Base-by-base conservation (phyloP, 148 eudicot genomes). In the Silene latifolia region DNA sequence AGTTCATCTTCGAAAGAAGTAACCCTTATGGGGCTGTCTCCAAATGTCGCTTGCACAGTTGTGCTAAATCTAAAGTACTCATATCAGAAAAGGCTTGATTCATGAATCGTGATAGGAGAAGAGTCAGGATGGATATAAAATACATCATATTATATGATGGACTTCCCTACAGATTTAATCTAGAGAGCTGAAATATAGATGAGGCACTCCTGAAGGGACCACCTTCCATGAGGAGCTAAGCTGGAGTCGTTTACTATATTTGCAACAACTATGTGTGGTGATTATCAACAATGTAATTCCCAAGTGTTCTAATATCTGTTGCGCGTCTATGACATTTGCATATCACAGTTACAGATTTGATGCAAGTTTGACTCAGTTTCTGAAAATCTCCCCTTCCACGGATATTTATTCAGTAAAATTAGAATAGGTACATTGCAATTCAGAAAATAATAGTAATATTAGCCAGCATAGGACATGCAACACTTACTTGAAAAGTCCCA, bases 401-500 rank as follows among this genome's bases (percentile, higher is more conserved):
- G 21, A 66, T 66, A 39, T 66, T n/a, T 66, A 66, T 66, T 6
- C n/a, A 27, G 51, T 27, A 66, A 58, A 68, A 27, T n/a, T 61
- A 39, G 8, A 25, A 60, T 4, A 42, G 48, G 23, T 17, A 47
- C 32, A 42, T 57, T 44, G 65, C 46, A 67, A 57, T 68, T 19
- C 8, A 14, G 60, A 23, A 29, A 76, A 65, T 6, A 57, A 39
- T 7, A 67, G 12, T 20, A 27, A 21, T 39, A n/a, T 24, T 44
- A 18, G 56, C 29, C 20, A 62, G 47, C 42, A 67, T 0, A 46
- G 10, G 62, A 3, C 27, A 35, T 20, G 73, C 24, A 59, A 76
- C 65, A 85, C 99, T 88, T 87, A 92, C 99, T 83, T 96, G 99
- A 75, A 96, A 89, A 54, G 87, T 96, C 85, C 99, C 99, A 72